Percentiles rank a stretch among this genome's conserved stretches.
These are phyloP conservation scores for Cryphonectria carpinicola DNA, from an alignment of 2,329 filamentous ascomycete species.

Conservation along the genomic window DNA sequence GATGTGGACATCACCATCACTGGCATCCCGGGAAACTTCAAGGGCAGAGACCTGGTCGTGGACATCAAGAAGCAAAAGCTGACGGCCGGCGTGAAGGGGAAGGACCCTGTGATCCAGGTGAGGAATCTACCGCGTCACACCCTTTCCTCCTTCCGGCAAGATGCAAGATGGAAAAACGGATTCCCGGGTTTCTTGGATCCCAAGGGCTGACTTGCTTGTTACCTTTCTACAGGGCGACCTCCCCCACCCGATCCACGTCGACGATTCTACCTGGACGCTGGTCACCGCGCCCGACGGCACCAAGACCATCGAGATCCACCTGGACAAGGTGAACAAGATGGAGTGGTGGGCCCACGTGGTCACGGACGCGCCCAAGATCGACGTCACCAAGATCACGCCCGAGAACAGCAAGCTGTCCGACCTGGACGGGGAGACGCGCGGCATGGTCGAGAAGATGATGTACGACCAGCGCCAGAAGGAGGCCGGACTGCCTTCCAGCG, in stretches of 20 bases:
- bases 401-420: conserved; percentile 92
- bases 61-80: conserved; percentile 80
- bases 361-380: conserved; percentile 84
- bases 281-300: conserved; percentile 71
- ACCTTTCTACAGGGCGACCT: conserved; percentile 70
- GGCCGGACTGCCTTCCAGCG: conserved; percentile 81
- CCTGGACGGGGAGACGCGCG: conserved; percentile 89
- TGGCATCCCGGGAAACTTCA: conserved; percentile 76
- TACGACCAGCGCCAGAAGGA: conserved; percentile 98
- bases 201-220: not conserved
- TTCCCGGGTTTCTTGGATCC: not conserved
- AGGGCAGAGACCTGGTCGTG: conserved; percentile 81
- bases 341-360: conserved; percentile 98
- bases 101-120: conserved; percentile 83
- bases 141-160: not conserved
- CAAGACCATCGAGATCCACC: conserved; percentile 75
- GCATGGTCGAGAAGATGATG: conserved; percentile 99
- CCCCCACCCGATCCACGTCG: conserved; percentile 75
- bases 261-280: conserved; percentile 96
- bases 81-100: conserved; percentile 83
- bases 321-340: conserved; percentile 96
- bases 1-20: conserved; percentile 81
- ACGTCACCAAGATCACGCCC: conserved; percentile 91
- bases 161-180: not conserved
- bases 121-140: conserved; percentile 26